Evolutionary conservation across 2,329 filamentous ascomycete genomes (phyloP).

Genomic region (Pseudomassariella vexata): DNA sequence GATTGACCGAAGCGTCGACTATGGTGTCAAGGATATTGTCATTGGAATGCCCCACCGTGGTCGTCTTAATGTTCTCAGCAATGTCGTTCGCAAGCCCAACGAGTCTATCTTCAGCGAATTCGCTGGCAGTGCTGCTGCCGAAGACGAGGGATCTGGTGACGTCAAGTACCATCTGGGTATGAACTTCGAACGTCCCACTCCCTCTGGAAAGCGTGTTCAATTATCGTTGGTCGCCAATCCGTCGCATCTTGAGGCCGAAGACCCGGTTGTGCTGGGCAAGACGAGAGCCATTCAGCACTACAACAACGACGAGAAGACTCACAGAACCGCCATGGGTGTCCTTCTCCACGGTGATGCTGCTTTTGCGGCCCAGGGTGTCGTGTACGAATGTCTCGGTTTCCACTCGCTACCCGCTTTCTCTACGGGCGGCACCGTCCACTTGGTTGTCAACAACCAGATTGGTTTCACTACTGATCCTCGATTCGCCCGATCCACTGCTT

Average conservation of each 20-base stretch:
- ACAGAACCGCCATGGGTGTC: conserved; percentile 88
- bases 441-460: conserved; percentile 99
- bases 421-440: conserved; percentile 92
- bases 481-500: conserved; percentile 93
- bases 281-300: conserved; percentile 97
- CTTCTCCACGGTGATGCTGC: conserved; percentile 95
- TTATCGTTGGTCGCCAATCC: conserved; percentile 97
- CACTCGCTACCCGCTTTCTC: conserved; percentile 93
- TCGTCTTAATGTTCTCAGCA: conserved; percentile 94
- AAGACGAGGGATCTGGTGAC: conserved; percentile 94
- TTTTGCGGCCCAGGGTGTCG: conserved; percentile 92
- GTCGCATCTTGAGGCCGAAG: conserved; percentile 95
- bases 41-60: conserved; percentile 99
- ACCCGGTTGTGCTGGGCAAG: conserved; percentile 96
- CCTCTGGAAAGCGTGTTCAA: conserved; percentile 98
- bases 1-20: conserved; percentile 96
- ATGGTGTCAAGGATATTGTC: conserved; percentile 97
- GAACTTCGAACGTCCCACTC: conserved; percentile 99
- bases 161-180: conserved; percentile 99
- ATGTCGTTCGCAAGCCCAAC: conserved; percentile 98
- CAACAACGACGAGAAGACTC: conserved; percentile 91
- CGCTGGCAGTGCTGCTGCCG: conserved; percentile 76
- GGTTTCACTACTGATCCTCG: conserved; percentile 98
- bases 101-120: conserved; percentile 99
- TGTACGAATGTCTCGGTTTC: conserved; percentile 98